Conservation (phyloP, 2,329 filamentous ascomycete genomes). For the Macrophomina phaseolina region DNA sequence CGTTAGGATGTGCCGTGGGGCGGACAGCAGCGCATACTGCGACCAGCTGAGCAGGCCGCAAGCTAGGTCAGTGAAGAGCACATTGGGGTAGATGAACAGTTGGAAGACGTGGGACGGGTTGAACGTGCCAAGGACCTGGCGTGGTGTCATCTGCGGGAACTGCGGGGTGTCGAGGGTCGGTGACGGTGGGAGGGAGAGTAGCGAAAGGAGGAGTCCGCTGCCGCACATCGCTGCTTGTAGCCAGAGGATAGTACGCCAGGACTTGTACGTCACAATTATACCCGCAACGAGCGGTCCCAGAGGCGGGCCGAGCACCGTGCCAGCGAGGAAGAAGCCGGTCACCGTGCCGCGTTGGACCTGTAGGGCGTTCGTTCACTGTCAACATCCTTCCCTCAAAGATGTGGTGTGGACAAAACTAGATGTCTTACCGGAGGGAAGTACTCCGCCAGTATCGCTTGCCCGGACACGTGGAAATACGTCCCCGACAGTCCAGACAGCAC, state of each 20-base stretch:
- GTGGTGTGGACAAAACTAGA: not conserved
- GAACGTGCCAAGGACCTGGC: slow-evolving; percentile 29
- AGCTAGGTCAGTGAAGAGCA: slow-evolving; percentile 35
- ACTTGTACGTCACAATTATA: slow-evolving; percentile 39
- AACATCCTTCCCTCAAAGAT: not conserved
- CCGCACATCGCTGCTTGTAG: slow-evolving; percentile 41
- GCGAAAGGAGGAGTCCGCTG: slow-evolving; percentile 36
- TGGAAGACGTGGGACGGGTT: slow-evolving; percentile 34
- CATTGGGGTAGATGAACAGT: slow-evolving; percentile 34
- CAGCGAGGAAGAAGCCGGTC: slow-evolving; percentile 51
- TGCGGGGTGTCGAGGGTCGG: not conserved
- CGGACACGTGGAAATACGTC: slow-evolving; percentile 32
- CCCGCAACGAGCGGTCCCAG: slow-evolving; percentile 44
- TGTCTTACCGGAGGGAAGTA: slow-evolving; percentile 32
- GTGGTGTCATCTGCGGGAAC: not conserved
- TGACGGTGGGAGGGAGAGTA: slow-evolving; percentile 34
- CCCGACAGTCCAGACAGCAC: slow-evolving; percentile 31
- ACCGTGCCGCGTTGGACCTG: slow-evolving; percentile 51
- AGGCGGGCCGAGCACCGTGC: slow-evolving; percentile 51
- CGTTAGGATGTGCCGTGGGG: slow-evolving; percentile 32
- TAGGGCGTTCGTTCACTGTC: not conserved
- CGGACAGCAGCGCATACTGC: slow-evolving; percentile 33
- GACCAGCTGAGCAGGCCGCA: slow-evolving; percentile 35
- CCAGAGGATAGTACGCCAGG: slow-evolving; percentile 42
- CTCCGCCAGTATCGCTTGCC: slow-evolving; percentile 33